phyloP scores from a whole-genome alignment of 345 rosid genomes.

The Ricinus communis region DNA sequence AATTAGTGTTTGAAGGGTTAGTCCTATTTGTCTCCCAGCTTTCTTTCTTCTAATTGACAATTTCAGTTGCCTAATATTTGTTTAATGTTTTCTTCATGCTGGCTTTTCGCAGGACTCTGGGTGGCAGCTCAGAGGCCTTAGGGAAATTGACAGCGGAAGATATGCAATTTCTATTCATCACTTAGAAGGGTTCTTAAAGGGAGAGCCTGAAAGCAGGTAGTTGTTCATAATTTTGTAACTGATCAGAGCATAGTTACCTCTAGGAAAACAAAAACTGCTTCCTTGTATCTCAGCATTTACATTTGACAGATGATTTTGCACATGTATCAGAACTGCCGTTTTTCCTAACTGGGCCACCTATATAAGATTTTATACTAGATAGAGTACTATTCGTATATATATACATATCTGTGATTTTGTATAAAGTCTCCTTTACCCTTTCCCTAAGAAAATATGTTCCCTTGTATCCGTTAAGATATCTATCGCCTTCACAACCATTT shows the following conservation, averaged over 20 bases:
- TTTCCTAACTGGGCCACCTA: too few relatives aligned
- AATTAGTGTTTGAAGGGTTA: conserved; percentile 95
- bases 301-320: background rate
- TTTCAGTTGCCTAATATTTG: background rate
- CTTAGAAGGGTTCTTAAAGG: conserved; percentile 13
- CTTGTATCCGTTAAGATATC: too few relatives aligned
- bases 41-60: background rate
- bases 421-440: too few relatives aligned
- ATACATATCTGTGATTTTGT: too few relatives aligned
- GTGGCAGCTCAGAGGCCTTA: conserved; percentile 81
- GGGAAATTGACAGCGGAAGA: conserved; percentile 78
- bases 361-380: too few relatives aligned
- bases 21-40: conserved; percentile 18
- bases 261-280: too few relatives aligned
- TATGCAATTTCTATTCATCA: conserved; percentile 66
- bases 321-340: background rate
- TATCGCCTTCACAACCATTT: too few relatives aligned
- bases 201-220: background rate
- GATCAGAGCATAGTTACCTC: background rate
- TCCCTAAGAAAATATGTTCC: too few relatives aligned
- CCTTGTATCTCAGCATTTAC: background rate
- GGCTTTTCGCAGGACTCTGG: conserved; percentile 60
- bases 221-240: background rate
- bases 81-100: background rate
- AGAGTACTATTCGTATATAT: too few relatives aligned